phyloP scores from a whole-genome alignment of 768 basidiomycete genomes.

The Leccinum rimulosum region DNA sequence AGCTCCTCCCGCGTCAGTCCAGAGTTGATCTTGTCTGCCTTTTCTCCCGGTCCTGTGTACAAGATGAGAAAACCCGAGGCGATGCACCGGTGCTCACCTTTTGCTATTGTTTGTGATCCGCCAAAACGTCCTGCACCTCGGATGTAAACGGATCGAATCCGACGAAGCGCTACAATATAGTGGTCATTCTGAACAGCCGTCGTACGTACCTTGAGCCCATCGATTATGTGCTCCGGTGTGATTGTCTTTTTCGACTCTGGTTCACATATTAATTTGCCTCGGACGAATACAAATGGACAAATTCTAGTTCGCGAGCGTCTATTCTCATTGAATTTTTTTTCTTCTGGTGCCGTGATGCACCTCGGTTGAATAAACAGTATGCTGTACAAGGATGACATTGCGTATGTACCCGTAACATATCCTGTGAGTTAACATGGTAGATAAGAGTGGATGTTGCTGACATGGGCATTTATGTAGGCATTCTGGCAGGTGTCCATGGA shows the following conservation, averaged over 20 bases:
- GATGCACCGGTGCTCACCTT: constrained; percentile 56
- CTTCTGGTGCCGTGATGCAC: too few species aligned
- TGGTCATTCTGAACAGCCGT: background rate
- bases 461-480: too few species aligned
- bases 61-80: constrained; percentile 5
- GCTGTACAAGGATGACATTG: too few species aligned
- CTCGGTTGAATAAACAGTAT: too few species aligned
- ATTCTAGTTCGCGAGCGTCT: background rate
- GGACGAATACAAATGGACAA: constrained; percentile 88
- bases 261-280: constrained; percentile 99
- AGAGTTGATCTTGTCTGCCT: constrained; percentile 84
- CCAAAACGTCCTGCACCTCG: constrained; percentile 89
- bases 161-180: constrained; percentile 55
- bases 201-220: constrained; percentile 74
- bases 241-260: constrained; percentile 99
- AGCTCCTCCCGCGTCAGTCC: constrained; percentile 92
- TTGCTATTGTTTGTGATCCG: constrained; percentile 94
- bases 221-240: constrained; percentile 93
- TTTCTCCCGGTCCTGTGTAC: constrained; percentile 77
- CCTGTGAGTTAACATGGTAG: too few species aligned
- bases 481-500: too few species aligned
- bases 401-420: too few species aligned
- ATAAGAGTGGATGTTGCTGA: too few species aligned
- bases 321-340: too few species aligned
- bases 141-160: constrained; percentile 90